Percentiles rank a stretch among this genome's conserved stretches.
phyloP scores from a whole-genome alignment of 2,329 filamentous ascomycete genomes.

The Bipolaris cookei region DNA sequence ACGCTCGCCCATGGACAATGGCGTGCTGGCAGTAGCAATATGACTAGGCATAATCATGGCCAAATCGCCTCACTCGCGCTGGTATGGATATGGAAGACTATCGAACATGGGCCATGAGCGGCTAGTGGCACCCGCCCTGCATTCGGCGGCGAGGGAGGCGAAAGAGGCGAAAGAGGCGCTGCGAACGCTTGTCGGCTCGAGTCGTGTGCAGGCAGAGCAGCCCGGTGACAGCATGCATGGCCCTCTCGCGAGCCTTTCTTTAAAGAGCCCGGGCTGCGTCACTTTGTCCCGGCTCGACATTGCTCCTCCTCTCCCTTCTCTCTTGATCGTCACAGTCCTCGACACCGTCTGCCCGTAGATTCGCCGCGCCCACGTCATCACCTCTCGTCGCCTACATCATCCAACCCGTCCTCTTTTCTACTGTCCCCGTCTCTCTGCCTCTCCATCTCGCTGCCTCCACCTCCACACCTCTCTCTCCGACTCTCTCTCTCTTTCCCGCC shows the following conservation, averaged over 20 bases:
- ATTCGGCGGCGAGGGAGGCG: slow-evolving; percentile 9
- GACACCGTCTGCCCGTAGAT: slow-evolving; percentile 14
- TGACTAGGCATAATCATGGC: too few species aligned
- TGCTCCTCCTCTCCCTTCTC: slow-evolving; percentile 1
- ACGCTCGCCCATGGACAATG: neutral
- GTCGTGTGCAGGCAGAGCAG: slow-evolving; percentile 21
- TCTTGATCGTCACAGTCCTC: neutral
- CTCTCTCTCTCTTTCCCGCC: neutral
- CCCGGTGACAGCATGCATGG: neutral
- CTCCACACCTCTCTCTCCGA: neutral
- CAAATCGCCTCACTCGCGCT: neutral
- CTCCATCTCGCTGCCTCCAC: neutral
- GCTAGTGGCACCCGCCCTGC: slow-evolving; percentile 20
- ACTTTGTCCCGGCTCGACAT: slow-evolving; percentile 9
- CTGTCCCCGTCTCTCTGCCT: neutral
- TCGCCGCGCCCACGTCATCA: slow-evolving; percentile 22
- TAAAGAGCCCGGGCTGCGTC: slow-evolving; percentile 25
- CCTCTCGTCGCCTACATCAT: slow-evolving; percentile 10
- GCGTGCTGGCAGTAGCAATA: too few species aligned
- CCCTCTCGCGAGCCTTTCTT: slow-evolving; percentile 13
- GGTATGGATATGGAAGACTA: neutral
- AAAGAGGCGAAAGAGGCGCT: slow-evolving; percentile 11
- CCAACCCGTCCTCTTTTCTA: too few species aligned
- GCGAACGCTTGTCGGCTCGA: slow-evolving; percentile 29
- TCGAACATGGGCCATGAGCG: slow-evolving; percentile 2